Evolutionary conservation across 208 protist species (phyloP).

Genomic region (Novymonas esmeraldas): DNA sequence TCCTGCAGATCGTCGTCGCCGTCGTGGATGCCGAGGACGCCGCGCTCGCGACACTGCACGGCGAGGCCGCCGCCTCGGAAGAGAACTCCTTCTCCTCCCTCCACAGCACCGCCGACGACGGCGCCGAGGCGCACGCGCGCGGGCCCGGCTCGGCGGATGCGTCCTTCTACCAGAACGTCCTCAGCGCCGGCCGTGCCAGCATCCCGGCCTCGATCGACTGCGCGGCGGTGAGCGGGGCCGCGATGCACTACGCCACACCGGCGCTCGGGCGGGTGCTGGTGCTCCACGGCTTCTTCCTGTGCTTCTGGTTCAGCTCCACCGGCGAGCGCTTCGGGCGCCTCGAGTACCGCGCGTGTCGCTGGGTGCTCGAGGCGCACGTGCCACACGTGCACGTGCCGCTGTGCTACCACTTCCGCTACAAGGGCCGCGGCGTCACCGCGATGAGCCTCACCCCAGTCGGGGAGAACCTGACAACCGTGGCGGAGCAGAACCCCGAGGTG

Average conservation of each 20-base stretch:
- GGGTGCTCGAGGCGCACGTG: constrained; percentile 43
- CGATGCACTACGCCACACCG: constrained; percentile 41
- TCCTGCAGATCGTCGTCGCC: constrained; percentile 30
- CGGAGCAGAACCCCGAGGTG: constrained; percentile 52
- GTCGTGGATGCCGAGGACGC: constrained; percentile 48
- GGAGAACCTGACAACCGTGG: constrained; percentile 35
- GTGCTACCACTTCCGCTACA: constrained; percentile 57
- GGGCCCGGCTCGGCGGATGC: constrained; percentile 4
- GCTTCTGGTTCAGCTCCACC: constrained; percentile 45
- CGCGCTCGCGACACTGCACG: constrained; percentile 6
- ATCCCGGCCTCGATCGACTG: constrained; percentile 26
- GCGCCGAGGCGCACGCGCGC: neutral
- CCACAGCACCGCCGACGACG: neutral
- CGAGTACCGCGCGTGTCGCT: constrained; percentile 49
- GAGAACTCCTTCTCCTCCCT: neutral
- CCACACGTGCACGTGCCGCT: constrained; percentile 50
- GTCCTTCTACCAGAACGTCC: constrained; percentile 7
- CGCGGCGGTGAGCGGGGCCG: constrained; percentile 19
- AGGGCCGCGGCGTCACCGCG: constrained; percentile 50
- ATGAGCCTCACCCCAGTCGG: constrained; percentile 36
- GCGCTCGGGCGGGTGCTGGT: constrained; percentile 43
- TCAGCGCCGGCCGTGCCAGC: constrained; percentile 8
- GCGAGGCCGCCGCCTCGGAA: constrained; percentile 13
- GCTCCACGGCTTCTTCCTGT: constrained; percentile 50
- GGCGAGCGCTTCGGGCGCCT: constrained; percentile 48